phyloP scores from a whole-genome alignment of 2,329 filamentous ascomycete genomes.

The Microdochium paspali region DNA sequence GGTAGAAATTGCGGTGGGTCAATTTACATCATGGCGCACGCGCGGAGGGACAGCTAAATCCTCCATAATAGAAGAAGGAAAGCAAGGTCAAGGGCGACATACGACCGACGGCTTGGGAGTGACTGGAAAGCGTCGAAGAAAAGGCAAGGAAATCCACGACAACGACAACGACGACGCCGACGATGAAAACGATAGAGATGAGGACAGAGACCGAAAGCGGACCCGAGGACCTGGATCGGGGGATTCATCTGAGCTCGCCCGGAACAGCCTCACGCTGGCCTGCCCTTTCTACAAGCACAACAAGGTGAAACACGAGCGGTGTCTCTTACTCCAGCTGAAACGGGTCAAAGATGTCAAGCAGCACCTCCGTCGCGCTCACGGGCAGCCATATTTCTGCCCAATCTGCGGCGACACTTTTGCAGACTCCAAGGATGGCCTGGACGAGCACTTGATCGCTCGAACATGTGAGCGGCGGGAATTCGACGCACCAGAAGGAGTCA shows the following conservation, averaged over 20 bases:
- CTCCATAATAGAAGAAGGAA: too few relatives aligned
- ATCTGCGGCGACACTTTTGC: not conserved
- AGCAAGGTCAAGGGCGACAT: too few relatives aligned
- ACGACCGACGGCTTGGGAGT: too few relatives aligned
- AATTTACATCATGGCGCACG: too few relatives aligned
- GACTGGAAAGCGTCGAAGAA: too few relatives aligned
- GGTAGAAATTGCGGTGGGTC: too few relatives aligned
- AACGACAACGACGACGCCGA: not conserved
- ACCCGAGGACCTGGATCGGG: not conserved
- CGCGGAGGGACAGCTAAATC: too few relatives aligned
- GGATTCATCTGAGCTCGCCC: not conserved
- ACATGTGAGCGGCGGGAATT: not conserved
- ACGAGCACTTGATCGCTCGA: not conserved
- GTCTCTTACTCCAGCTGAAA: not conserved
- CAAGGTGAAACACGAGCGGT: not conserved
- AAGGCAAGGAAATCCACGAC: too few relatives aligned
- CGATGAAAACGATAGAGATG: not conserved
- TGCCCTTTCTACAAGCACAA: not conserved
- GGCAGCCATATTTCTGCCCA: not conserved
- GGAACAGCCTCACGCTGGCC: not conserved
- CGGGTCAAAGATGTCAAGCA: not conserved
- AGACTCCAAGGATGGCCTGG: not conserved
- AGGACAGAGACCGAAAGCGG: not conserved
- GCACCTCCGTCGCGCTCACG: not conserved
- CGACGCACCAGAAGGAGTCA: not conserved